phyloP scores from a whole-genome alignment of 2,329 filamentous ascomycete species.

The Neoarthrinium moseri region DNA sequence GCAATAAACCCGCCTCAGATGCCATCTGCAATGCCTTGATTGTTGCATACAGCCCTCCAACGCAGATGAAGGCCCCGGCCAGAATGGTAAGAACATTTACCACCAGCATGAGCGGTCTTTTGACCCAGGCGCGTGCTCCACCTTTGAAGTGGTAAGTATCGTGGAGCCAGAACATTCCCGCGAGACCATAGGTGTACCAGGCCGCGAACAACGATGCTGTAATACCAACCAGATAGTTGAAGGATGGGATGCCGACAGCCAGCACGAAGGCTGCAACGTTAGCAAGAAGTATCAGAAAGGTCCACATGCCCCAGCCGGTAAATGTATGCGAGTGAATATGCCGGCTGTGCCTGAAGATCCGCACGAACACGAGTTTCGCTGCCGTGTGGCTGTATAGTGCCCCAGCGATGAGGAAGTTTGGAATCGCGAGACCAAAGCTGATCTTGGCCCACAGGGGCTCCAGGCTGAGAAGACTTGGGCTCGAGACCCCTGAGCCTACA shows the following conservation, averaged over 20 bases:
- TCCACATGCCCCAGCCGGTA: constrained; percentile 47
- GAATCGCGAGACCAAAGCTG: constrained; percentile 48
- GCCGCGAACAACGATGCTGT: constrained; percentile 48
- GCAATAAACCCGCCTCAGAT: constrained; percentile 21
- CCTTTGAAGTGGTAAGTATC: constrained; percentile 43
- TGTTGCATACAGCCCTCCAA: constrained; percentile 48
- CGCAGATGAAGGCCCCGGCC: constrained; percentile 46
- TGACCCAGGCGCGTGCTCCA: constrained; percentile 35
- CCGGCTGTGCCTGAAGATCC: constrained; percentile 42
- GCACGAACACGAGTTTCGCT: constrained; percentile 49
- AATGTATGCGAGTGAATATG: constrained; percentile 48
- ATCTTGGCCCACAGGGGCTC: constrained; percentile 45
- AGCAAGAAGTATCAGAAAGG: constrained; percentile 40
- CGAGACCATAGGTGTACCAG: constrained; percentile 54
- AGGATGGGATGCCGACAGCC: constrained; percentile 49
- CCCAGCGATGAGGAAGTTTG: constrained; percentile 49
- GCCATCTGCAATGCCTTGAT: constrained; percentile 30
- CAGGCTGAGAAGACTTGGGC: constrained; percentile 47
- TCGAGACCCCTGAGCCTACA: constrained; percentile 41
- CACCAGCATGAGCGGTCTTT: constrained; percentile 34
- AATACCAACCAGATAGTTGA: constrained; percentile 52
- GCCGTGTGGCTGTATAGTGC: constrained; percentile 50
- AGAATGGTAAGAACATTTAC: constrained; percentile 40
- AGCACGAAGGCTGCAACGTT: constrained; percentile 43
- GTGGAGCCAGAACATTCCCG: constrained; percentile 51